phyloP scores from a whole-genome alignment of 2,329 filamentous ascomycete species.

The Ceratocystis huliohia region DNA sequence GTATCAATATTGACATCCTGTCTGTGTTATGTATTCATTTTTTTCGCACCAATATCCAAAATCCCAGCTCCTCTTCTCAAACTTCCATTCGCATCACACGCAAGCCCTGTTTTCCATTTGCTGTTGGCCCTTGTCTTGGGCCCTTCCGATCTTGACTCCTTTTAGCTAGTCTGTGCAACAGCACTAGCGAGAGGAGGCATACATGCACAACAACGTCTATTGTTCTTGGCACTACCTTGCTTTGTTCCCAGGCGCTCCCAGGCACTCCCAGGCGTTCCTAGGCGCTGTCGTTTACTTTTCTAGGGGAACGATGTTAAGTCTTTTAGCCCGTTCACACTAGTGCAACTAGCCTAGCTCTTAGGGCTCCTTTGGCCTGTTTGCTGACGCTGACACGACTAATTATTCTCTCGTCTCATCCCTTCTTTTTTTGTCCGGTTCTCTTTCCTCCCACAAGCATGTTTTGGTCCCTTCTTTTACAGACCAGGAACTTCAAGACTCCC shows the following conservation, averaged over 20 bases:
- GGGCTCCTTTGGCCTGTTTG: background rate
- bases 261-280: background rate
- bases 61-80: background rate
- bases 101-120: slow-evolving; percentile 4
- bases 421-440: background rate
- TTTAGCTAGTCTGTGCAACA: slow-evolving; percentile 11
- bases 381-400: background rate
- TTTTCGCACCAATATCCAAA: background rate
- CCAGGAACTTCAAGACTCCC: no score
- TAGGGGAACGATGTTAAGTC: no score
- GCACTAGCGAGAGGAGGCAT: slow-evolving; percentile 7
- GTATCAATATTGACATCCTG: background rate
- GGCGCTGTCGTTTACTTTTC: background rate
- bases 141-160: slow-evolving; percentile 6
- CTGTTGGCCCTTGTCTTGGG: background rate
- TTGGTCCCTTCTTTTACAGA: no score
- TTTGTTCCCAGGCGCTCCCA: background rate
- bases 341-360: background rate
- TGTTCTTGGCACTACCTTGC: slow-evolving; percentile 4
- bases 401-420: background rate
- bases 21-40: background rate
- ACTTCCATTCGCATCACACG: background rate
- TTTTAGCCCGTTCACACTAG: background rate
- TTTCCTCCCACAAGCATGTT: no score
- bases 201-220: slow-evolving; percentile 7